Percentiles rank a stretch among this genome's conserved stretches.
phyloP scores from a whole-genome alignment of 2,329 filamentous ascomycete genomes.

The Aureobasidium sp. region DNA sequence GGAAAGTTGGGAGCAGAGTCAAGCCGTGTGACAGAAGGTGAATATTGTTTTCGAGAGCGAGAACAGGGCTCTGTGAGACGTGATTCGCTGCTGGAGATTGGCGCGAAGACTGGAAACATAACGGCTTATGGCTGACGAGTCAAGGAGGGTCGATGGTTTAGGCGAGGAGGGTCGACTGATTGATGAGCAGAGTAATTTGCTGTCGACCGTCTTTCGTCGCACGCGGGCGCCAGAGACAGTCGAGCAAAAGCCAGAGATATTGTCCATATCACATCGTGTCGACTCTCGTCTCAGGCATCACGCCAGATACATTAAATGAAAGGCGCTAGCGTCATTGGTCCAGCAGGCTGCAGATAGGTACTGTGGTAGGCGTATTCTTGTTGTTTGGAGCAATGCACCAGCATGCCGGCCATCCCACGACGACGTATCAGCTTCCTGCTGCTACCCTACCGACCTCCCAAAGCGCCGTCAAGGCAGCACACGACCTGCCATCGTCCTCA shows the following conservation, averaged over 20 bases:
- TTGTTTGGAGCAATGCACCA: slow-evolving; percentile 1
- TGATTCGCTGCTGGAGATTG: slow-evolving; percentile 4
- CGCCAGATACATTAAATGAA: slow-evolving; percentile 6
- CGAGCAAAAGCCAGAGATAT: not conserved
- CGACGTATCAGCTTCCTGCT: slow-evolving; percentile 1
- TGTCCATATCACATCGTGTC: not conserved
- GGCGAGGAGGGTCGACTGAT: not conserved
- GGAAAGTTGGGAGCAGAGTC: not conserved
- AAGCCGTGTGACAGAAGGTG: not conserved
- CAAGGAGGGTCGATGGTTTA: not conserved
- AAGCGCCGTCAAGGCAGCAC: not conserved
- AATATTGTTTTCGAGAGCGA: not conserved
- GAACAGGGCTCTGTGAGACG: not conserved
- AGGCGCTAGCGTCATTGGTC: slow-evolving; percentile 7
- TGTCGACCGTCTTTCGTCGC: not conserved
- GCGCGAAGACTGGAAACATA: not conserved
- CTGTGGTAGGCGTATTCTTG: not conserved
- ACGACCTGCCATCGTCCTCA: not conserved
- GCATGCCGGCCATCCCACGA: not conserved
- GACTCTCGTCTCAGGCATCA: not conserved
- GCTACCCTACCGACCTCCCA: not conserved
- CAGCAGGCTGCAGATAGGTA: not conserved
- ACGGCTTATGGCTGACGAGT: not conserved
- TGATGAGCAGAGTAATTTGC: not conserved
- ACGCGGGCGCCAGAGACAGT: not conserved